A percentile compares a stretch with the other conserved stretches of the same genome.
phyloP scores from a whole-genome alignment of 441 rosid species.

The Erodium trifolium region DNA sequence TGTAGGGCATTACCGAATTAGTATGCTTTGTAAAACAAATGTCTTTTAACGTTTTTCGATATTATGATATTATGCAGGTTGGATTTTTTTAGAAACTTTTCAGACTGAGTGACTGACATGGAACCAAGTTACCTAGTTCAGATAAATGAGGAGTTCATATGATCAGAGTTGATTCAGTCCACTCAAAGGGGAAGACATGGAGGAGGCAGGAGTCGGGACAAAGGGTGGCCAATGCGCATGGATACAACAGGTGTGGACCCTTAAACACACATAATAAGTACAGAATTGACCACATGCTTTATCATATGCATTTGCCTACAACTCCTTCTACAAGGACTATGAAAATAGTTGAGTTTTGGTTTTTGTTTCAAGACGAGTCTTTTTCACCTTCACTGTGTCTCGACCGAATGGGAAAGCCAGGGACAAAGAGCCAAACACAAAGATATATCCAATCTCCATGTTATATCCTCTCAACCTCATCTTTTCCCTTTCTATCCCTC shows the following conservation, averaged over 20 bases:
- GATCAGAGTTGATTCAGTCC: neutral
- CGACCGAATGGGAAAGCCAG: neutral
- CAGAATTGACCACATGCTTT: neutral
- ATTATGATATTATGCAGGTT: neutral
- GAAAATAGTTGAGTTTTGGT: neutral
- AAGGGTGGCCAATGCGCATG: neutral
- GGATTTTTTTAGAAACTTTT: neutral
- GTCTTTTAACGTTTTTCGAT: neutral
- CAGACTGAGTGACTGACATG: neutral
- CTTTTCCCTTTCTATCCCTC: too few species aligned
- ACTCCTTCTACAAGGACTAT: neutral
- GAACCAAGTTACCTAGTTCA: conserved; percentile 3
- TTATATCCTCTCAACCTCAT: neutral
- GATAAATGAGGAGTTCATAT: neutral
- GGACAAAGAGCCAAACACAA: conserved; percentile 2
- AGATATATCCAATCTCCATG: neutral
- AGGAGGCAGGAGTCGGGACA: neutral
- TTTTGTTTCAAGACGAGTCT: neutral
- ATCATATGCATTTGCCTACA: neutral
- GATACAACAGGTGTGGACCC: conserved; percentile 1
- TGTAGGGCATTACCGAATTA: neutral
- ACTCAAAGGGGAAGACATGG: neutral
- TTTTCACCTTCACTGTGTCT: neutral
- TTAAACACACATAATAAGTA: neutral
- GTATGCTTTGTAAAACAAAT: neutral